Percentiles rank a stretch among this genome's conserved stretches.
phyloP scores from a whole-genome alignment of 305 asterid genomes.

The Ajuga reptans region DNA sequence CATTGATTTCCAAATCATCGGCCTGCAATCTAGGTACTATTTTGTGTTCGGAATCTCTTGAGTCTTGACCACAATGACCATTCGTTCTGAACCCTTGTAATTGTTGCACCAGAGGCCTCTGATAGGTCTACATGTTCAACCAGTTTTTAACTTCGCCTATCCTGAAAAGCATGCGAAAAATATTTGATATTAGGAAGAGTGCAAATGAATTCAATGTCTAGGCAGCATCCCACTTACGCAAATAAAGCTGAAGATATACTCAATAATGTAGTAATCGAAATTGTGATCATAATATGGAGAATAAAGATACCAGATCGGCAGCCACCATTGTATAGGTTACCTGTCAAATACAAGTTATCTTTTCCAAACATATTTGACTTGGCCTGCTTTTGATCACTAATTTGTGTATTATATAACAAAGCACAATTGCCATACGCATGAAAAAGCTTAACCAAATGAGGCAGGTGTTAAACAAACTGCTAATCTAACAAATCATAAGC shows the following conservation, averaged over 20 bases:
- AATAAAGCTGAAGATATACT: not conserved
- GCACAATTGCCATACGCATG: no score
- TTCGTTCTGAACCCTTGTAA: slow-evolving; percentile 71
- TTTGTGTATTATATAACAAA: no score
- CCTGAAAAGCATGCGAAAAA: slow-evolving; percentile 19
- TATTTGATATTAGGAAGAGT: not conserved
- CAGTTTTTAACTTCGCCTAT: slow-evolving; percentile 63
- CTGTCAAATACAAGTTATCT: not conserved
- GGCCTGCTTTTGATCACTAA: not conserved
- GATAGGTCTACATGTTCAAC: slow-evolving; percentile 68
- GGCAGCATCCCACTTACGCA: no score
- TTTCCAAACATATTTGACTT: not conserved
- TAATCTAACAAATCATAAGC: no score
- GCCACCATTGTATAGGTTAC: not conserved
- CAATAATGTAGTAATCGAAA: not conserved
- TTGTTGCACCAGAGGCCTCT: slow-evolving; percentile 64
- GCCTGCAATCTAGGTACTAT: slow-evolving; percentile 72
- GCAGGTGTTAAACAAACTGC: no score
- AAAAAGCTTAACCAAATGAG: no score
- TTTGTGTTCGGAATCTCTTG: slow-evolving; percentile 68
- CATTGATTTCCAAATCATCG: no score
- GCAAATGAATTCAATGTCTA: not conserved
- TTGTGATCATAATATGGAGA: not conserved
- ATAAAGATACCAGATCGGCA: not conserved
- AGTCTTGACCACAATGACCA: slow-evolving; percentile 82